Evolutionary conservation across 2,329 filamentous ascomycete genomes (phyloP).

Genomic region (Aureobasidium namibiae): DNA sequence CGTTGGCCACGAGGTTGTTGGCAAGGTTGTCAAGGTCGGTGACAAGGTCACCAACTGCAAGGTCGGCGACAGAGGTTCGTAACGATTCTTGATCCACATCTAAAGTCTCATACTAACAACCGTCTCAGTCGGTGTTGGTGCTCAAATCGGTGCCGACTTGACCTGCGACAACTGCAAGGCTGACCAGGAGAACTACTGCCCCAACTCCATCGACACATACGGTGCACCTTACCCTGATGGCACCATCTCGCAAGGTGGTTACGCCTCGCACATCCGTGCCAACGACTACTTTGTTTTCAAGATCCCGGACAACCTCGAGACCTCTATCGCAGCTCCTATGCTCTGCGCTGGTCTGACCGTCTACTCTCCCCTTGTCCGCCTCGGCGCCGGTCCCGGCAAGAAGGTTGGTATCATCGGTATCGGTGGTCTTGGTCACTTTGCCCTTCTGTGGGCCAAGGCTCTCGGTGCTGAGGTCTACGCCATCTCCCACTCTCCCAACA

Average conservation of each 20-base stretch:
- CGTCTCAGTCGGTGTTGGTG: slow-evolving; percentile 41
- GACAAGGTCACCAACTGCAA: slow-evolving; percentile 43
- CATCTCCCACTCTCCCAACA: slow-evolving; percentile 51
- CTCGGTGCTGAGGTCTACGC: slow-evolving; percentile 55
- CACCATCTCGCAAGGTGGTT: slow-evolving; percentile 59
- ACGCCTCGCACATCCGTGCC: slow-evolving; percentile 58
- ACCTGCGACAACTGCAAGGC: slow-evolving; percentile 44
- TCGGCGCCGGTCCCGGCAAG: slow-evolving; percentile 68
- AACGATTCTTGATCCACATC: too few relatives aligned
- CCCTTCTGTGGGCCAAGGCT: slow-evolving; percentile 40
- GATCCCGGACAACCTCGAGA: slow-evolving; percentile 64
- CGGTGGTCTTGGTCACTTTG: slow-evolving; percentile 44
- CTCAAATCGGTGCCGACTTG: slow-evolving; percentile 42
- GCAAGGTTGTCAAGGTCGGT: slow-evolving; percentile 42
- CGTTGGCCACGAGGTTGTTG: slow-evolving; percentile 56
- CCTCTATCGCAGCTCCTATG: slow-evolving; percentile 53
- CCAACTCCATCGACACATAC: slow-evolving; percentile 42
- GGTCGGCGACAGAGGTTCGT: slow-evolving; percentile 26
- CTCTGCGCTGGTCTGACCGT: slow-evolving; percentile 77
- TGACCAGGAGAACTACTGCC: slow-evolving; percentile 47
- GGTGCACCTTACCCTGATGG: slow-evolving; percentile 46
- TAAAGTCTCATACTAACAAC: slow-evolving; percentile 16
- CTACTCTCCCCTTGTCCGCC: slow-evolving; percentile 68
- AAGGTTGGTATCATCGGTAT: slow-evolving; percentile 66
- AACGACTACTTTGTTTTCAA: slow-evolving; percentile 71